Conservation (phyloP, 371 early-diverging fungal species). For the Thermomucor indicae-seudaticae region DNA sequence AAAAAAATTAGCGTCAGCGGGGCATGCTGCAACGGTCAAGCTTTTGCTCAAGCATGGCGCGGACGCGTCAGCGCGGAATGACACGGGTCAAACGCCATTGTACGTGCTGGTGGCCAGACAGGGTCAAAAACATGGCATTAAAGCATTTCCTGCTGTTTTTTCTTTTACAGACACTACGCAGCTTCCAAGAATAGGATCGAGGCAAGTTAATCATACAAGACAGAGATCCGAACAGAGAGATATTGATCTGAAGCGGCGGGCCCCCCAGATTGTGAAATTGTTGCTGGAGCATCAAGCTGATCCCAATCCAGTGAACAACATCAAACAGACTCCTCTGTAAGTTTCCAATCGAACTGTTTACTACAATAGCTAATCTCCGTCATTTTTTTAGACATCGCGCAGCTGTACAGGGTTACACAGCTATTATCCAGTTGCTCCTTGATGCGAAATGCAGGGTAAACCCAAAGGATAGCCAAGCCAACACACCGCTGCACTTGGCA, state of each 20-base stretch:
- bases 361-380: not conserved
- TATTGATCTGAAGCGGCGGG: not conserved
- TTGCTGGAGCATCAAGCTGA: constrained; percentile 42
- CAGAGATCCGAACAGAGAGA: not conserved
- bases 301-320: constrained; percentile 38
- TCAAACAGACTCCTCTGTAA: constrained; percentile 54
- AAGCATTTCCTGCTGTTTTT: not conserved
- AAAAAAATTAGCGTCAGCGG: constrained; percentile 42
- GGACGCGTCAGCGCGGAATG: constrained; percentile 42
- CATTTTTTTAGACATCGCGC: constrained; percentile 45
- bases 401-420: constrained; percentile 41
- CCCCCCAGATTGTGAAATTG: constrained; percentile 23
- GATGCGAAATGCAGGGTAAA: constrained; percentile 45
- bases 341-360: constrained; percentile 1
- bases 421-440: constrained; percentile 38
- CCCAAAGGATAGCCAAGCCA: constrained; percentile 40
- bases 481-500: constrained; percentile 60
- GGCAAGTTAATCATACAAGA: constrained; percentile 5
- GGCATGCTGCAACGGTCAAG: constrained; percentile 38
- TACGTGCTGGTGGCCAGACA: constrained; percentile 19
- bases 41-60: constrained; percentile 44
- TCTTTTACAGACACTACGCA: constrained; percentile 43
- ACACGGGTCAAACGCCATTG: constrained; percentile 53
- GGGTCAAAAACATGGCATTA: not conserved
- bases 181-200: constrained; percentile 53